phyloP scores from a whole-genome alignment of 345 rosid genomes.

The Zanthoxylum bungeanum region DNA sequence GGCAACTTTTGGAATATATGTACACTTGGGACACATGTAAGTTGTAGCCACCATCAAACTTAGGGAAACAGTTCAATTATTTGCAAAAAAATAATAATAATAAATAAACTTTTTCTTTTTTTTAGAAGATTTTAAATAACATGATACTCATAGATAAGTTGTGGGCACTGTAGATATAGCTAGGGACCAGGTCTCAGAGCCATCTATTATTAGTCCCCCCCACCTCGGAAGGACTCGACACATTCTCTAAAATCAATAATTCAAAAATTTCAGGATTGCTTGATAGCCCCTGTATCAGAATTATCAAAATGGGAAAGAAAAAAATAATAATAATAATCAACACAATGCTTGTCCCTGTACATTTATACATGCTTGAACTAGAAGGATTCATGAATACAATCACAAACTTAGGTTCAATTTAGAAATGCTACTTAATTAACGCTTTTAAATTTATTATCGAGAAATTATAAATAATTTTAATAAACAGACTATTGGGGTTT shows the following conservation, averaged over 20 bases:
- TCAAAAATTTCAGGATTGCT: neutral
- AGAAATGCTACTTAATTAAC: no score
- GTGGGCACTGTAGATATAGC: neutral
- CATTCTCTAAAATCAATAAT: neutral
- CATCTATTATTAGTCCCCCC: slow-evolving; percentile 16
- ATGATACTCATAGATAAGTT: neutral
- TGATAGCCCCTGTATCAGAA: neutral
- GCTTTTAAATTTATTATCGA: no score
- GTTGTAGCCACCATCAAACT: slow-evolving; percentile 11
- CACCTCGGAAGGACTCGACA: neutral
- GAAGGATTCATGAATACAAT: neutral
- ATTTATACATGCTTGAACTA: neutral
- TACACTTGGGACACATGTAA: neutral
- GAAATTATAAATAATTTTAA: no score
- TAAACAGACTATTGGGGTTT: neutral
- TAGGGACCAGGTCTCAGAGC: slow-evolving; percentile 18
- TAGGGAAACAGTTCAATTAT: slow-evolving; percentile 13
- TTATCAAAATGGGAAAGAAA: no score
- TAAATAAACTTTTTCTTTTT: neutral
- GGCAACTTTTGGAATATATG: slow-evolving; percentile 11
- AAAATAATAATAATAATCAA: neutral
- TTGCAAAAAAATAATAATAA: neutral
- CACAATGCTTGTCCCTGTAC: neutral
- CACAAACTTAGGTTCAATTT: no score
- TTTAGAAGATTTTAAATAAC: neutral